Percentiles rank a stretch among this genome's conserved stretches.
Conservation (phyloP, 345 rosid genomes). For the Geranium brycei region DNA sequence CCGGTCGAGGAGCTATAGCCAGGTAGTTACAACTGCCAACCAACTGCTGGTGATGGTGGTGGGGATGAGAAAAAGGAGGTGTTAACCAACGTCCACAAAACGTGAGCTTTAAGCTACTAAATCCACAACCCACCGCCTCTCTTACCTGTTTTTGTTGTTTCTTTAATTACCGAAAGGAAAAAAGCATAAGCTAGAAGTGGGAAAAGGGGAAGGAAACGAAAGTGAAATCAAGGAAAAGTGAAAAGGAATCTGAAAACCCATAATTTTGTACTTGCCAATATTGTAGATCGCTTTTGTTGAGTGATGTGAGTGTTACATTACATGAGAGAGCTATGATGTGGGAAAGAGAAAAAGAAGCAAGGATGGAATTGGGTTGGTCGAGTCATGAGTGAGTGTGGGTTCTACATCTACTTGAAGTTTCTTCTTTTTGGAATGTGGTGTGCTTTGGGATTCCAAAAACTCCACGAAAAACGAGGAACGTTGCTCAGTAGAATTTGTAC, state of each 20-base stretch:
- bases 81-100: not conserved
- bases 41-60: no score
- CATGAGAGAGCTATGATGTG: not conserved
- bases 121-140: not conserved
- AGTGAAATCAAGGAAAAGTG: not conserved
- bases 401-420: no score
- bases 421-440: not conserved
- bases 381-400: no score
- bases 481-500: no score
- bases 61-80: not conserved
- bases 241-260: not conserved
- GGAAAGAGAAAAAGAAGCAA: not conserved
- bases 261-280: not conserved
- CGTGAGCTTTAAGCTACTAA: not conserved
- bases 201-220: not conserved
- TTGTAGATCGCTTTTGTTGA: not conserved
- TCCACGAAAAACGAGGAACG: not conserved
- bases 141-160: not conserved
- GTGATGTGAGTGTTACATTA: not conserved
- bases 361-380: no score
- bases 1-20: not conserved
- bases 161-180: not conserved
- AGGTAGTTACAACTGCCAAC: not conserved
- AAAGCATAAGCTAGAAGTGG: not conserved
- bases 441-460: no score